A percentile compares a stretch with the other conserved stretches of the same genome.
These are phyloP conservation scores for Phytophthora brassicae DNA, from an alignment of 352 stramenopile genomes.

Conservation along the genomic window DNA sequence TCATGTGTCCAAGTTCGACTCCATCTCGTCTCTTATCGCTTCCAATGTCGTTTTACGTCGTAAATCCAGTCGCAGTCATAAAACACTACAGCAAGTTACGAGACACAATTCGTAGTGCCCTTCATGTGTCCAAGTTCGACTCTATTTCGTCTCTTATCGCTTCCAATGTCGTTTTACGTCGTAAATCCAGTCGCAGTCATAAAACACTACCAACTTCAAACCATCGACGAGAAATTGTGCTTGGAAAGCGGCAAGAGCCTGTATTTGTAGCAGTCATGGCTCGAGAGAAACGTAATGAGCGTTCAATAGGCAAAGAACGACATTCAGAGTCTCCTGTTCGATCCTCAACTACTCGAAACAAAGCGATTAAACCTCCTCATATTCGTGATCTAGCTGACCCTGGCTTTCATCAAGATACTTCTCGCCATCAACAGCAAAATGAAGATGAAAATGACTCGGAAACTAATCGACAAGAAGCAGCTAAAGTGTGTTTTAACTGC, in stretches of 20 bases:
- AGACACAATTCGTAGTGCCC: slow-evolving; percentile 75
- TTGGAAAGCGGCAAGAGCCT: slow-evolving; percentile 58
- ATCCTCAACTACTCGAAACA: slow-evolving; percentile 13
- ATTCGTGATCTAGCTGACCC: slow-evolving; percentile 78
- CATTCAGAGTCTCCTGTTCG: slow-evolving; percentile 7
- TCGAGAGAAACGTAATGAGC: slow-evolving; percentile 16
- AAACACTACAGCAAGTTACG: too few relatives aligned
- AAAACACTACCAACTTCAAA: too few relatives aligned
- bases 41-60: slow-evolving; percentile 70
- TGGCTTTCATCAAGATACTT: slow-evolving; percentile 56
- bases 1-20: slow-evolving; percentile 90
- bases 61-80: too few relatives aligned
- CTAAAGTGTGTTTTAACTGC: slow-evolving; percentile 90
- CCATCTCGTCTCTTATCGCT: slow-evolving; percentile 83
- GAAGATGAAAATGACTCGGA: slow-evolving; percentile 7
- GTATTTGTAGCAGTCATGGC: slow-evolving; percentile 64
- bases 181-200: too few relatives aligned
- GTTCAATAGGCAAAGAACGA: slow-evolving; percentile 1
- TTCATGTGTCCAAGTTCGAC: slow-evolving; percentile 90
- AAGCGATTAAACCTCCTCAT: slow-evolving; percentile 47
- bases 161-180: slow-evolving; percentile 68
- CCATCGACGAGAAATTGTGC: slow-evolving; percentile 61
- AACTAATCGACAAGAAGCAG: slow-evolving; percentile 19
- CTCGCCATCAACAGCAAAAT: slow-evolving; percentile 8
- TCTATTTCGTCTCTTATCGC: slow-evolving; percentile 87